Base-by-base conservation (phyloP, 2,329 filamentous ascomycete genomes). In the Thelonectria blattea region DNA sequence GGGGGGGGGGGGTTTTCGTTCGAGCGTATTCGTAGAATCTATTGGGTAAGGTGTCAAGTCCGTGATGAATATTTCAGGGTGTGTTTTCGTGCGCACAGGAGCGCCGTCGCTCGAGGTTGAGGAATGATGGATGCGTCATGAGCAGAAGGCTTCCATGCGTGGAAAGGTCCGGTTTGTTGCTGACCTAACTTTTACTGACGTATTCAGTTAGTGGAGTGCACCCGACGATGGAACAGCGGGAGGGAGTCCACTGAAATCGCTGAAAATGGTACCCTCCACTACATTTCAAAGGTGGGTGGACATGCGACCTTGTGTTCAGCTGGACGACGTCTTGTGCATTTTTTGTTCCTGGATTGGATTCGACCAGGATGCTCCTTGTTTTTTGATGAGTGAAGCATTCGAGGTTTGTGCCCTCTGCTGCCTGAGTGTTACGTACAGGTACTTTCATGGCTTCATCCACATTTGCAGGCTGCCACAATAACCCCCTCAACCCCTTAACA, bases 101-200 rank as follows among this genome's bases (percentile, higher is more conserved):
- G 34, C 34, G 34, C 12, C 10, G 34, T 37, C 34, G 52, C 15
- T 39, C 7, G 47, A 17, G 12, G 47, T 14, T 45, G 55, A 58
- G 49, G 58, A 50, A 56, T 52, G 60, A 60, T 45, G 60, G 62
- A 60, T 65, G 62, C 59, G 64, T 65, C 65, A 63, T 64, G 65
- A 32, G 51, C 22, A 41, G 49, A 45, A 58, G 39, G 50, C 27
- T 30, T 30, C 27, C 41, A 58, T 50, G 22, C 22, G 6, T 24
- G 22, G 6, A 24, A 24, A 24, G 22, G 22, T 6, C 22, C 22
- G 42, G 48, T 53, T n/a, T 45, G 22, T 39, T 30, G 27, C 55
- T 48, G 41, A 30, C 27, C 5, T 30, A 30, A 24, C 22, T 24
- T 24, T 46, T 54, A 49, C 50, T 58, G 59, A 62, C 55, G 59